Percentiles rank a stretch among this genome's conserved stretches.
Conservation (phyloP, 2,329 filamentous ascomycete species). For the Thelonectria olida region DNA sequence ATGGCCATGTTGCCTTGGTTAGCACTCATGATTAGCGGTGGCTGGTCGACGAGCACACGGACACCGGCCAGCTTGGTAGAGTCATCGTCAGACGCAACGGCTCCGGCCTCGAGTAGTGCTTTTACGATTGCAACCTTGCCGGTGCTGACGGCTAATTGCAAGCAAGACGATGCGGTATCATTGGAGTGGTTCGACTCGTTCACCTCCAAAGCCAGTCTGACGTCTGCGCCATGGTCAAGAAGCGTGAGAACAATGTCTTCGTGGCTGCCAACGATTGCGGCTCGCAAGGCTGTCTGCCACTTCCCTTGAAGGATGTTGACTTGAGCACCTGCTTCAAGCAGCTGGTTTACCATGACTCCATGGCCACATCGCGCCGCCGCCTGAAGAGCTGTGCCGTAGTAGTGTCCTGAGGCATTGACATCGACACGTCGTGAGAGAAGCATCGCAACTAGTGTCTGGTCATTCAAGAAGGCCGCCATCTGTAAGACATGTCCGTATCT, state of each 20-base stretch:
- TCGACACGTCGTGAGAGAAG: conserved; percentile 14
- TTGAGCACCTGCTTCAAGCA: conserved; percentile 5
- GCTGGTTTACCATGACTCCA: background rate
- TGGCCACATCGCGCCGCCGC: conserved; percentile 17
- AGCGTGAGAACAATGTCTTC: background rate
- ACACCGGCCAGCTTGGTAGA: too few relatives aligned
- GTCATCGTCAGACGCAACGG: too few relatives aligned
- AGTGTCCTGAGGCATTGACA: conserved; percentile 12
- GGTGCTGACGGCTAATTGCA: too few relatives aligned
- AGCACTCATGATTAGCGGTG: too few relatives aligned
- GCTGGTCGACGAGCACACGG: too few relatives aligned
- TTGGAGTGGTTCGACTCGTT: too few relatives aligned
- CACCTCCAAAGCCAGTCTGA: too few relatives aligned
- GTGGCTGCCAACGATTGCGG: background rate
- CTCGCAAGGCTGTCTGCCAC: conserved; percentile 16
- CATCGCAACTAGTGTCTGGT: background rate
- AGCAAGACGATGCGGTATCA: too few relatives aligned
- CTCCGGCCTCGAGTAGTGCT: too few relatives aligned
- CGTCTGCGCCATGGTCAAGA: conserved; percentile 6
- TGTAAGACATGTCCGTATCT: conserved; percentile 13
- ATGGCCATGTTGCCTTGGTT: too few relatives aligned
- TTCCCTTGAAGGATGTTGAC: conserved; percentile 12
- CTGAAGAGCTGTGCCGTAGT: conserved; percentile 23
- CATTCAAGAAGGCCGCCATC: conserved; percentile 4
- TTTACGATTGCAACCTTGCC: too few relatives aligned